These are phyloP conservation scores for Fusarium tanahbumbuense DNA, from an alignment of 2,329 filamentous ascomycete species.

Conservation along the genomic window DNA sequence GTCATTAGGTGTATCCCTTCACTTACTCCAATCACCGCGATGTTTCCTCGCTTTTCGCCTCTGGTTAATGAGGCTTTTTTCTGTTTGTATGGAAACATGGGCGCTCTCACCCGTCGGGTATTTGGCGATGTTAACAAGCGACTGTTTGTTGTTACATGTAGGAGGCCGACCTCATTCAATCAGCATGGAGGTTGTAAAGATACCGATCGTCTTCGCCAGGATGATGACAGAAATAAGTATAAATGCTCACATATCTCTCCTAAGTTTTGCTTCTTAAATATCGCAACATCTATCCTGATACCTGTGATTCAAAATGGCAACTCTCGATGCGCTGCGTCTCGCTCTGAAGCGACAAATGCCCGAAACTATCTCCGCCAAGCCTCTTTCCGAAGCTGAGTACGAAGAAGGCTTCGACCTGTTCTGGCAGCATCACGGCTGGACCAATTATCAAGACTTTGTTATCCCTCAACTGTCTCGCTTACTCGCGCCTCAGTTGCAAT, in stretches of 20 bases:
- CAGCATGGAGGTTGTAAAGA: not conserved
- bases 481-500: conserved; percentile 55
- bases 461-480: conserved; percentile 60
- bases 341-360: conserved; percentile 52
- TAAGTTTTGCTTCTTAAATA: not conserved
- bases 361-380: conserved; percentile 40
- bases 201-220: not conserved
- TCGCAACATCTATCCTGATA: not conserved
- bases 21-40: accelerated
- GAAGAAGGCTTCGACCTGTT: conserved; percentile 60
- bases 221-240: accelerated
- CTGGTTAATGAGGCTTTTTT: not conserved
- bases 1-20: not conserved
- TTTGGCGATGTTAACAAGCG: not conserved
- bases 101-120: accelerated
- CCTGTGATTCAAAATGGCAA: conserved; percentile 39
- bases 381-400: conserved; percentile 62
- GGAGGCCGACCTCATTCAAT: not conserved
- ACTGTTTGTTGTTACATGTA: not conserved
- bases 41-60: not conserved
- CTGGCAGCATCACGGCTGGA: conserved; percentile 49
- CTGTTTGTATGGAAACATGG: not conserved
- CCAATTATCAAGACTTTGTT: conserved; percentile 63
- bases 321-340: conserved; percentile 57
- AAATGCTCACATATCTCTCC: not conserved